Base-by-base conservation (phyloP, 306 rosid species). In the Prunus mira region DNA sequence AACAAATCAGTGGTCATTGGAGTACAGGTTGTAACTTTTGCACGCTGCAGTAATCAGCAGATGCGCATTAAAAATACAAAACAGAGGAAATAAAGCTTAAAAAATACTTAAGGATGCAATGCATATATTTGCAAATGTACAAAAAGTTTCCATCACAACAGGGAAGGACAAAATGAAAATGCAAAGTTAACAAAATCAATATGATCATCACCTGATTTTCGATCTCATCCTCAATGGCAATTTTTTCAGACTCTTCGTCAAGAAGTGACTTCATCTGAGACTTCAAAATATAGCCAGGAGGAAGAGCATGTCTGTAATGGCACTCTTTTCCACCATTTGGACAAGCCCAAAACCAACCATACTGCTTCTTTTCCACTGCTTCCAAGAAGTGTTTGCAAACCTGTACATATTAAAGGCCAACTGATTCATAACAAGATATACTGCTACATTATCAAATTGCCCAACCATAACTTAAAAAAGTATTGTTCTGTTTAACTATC, bases 241-340 rank as follows among this genome's bases (percentile, higher is more conserved):
- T 60, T 84, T 88, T 92, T 0, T 91, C 86, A 65, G 80, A 24
- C 79, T 96, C 99, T 74, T 89, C 91, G 64, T 89, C 97, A 60
- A 95, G 87, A 77, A 95, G 89, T 65, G 96, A 96, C 88, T 92
- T 92, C 99, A 96, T 96, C 86, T 92, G 99, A 76, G 99, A 96
- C 82, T 96, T 96, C 56, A 96, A 88, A 76, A 92, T 9, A 84
- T 92, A 96, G 66, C 99, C 99, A 5, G 98, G 89, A 34, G 98
- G 98, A 75, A 96, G 98, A 69, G 99, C 99, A 86, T 95, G 99
- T 79, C 97, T 90, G 79, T 95, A 95, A 74, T 90, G 96, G 86
- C 99, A 96, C 47, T 87, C 94, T 84, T 89, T 89, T 72, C 86
- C 93, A 79, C 98, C 98, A 79, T 92, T 96, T 27, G 97, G 98